Conservation (phyloP, 2,329 filamentous ascomycete genomes). For the Xenoacremonium recifei region DNA sequence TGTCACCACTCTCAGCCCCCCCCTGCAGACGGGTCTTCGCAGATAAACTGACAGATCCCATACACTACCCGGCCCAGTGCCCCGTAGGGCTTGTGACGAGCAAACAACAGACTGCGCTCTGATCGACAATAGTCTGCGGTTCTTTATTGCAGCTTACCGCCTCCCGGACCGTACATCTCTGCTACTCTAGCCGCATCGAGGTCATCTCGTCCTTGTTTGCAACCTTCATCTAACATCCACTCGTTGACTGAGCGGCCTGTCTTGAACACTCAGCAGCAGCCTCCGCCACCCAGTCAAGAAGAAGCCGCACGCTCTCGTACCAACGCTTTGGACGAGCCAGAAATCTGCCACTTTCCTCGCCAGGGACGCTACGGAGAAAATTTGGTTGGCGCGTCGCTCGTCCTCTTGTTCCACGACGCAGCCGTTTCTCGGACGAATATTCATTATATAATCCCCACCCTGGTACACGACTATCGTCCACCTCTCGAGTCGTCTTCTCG, state of each 20-base stretch:
- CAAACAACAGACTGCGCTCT: background rate
- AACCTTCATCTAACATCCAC: background rate
- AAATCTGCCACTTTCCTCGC: too few relatives aligned
- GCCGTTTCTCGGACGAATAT: slow-evolving; percentile 1
- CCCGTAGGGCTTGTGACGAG: background rate
- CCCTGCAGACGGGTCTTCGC: too few relatives aligned
- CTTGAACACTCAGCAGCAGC: too few relatives aligned
- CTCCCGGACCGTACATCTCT: background rate
- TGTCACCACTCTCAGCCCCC: background rate
- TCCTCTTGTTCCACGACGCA: background rate
- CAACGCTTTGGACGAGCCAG: too few relatives aligned
- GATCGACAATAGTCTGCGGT: background rate
- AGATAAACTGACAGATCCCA: slow-evolving; percentile 1
- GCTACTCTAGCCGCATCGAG: slow-evolving; percentile 1
- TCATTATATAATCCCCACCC: background rate
- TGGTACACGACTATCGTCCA: background rate
- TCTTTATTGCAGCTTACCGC: background rate
- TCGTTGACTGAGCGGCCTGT: too few relatives aligned
- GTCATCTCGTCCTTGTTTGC: background rate
- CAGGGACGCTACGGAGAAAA: too few relatives aligned
- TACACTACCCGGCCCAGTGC: background rate
- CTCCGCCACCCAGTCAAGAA: too few relatives aligned
- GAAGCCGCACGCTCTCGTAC: too few relatives aligned
- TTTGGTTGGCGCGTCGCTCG: background rate
- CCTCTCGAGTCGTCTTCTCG: slow-evolving; percentile 1